These are phyloP conservation scores for Neurospora discreta DNA, from an alignment of 495 filamentous ascomycete genomes.

Conservation along the genomic window DNA sequence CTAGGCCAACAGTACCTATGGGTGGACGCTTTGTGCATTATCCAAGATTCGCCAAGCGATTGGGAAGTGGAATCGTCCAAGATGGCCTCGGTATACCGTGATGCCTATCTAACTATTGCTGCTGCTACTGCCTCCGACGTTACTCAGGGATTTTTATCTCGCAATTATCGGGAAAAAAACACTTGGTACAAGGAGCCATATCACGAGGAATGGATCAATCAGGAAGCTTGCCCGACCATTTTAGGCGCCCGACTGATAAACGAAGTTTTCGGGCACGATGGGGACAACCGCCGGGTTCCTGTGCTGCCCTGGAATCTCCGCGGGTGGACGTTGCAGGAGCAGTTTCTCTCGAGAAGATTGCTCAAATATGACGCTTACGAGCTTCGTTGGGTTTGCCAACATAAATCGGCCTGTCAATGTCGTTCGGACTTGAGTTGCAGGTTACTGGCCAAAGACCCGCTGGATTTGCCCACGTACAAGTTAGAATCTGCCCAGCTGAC, in stretches of 20 bases:
- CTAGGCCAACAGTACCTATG: background rate
- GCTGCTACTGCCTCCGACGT: background rate
- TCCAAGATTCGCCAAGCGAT: constrained; percentile 1
- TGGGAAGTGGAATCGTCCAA: constrained; percentile 4
- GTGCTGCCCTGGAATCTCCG: background rate
- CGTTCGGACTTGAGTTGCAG: background rate
- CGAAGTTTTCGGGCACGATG: background rate
- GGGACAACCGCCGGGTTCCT: background rate
- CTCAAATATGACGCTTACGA: background rate
- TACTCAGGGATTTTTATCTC: constrained; percentile 1
- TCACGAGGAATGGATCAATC: background rate
- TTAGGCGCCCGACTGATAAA: background rate
- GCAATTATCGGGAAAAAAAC: background rate
- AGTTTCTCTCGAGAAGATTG: background rate
- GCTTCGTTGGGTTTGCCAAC: constrained; percentile 1
- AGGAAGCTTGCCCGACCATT: background rate
- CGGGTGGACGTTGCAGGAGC: constrained; percentile 5
- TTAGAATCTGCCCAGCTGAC: background rate
- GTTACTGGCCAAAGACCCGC: background rate
- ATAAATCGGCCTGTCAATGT: background rate
- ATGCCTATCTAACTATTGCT: constrained; percentile 3
- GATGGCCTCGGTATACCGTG: constrained; percentile 6
- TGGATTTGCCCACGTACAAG: background rate
- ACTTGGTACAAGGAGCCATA: background rate
- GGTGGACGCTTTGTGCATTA: constrained; percentile 4